Conservation (phyloP, 306 rosid genomes). For the Cucurbita argyrosperma region DNA sequence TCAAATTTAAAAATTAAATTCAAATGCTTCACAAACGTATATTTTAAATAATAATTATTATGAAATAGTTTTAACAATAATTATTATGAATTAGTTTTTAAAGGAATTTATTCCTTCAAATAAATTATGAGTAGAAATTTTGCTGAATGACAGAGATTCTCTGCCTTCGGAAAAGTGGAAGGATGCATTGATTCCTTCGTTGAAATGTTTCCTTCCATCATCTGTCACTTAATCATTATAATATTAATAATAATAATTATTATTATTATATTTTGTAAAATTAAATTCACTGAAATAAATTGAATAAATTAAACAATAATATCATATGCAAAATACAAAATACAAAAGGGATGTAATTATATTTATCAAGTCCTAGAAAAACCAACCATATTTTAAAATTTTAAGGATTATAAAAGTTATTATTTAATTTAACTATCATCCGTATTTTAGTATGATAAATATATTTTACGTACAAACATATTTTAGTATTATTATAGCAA, state of each 20-base stretch:
- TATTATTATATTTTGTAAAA: neutral
- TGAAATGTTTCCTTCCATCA: neutral
- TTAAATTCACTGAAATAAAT: neutral
- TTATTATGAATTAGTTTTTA: neutral
- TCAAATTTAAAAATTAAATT: neutral
- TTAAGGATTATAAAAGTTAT: neutral
- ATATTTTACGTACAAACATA: too few relatives aligned
- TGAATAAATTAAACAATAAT: neutral
- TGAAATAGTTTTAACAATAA: neutral
- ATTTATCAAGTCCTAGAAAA: neutral
- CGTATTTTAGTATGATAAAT: too few relatives aligned
- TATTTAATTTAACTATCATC: neutral
- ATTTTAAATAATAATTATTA: neutral
- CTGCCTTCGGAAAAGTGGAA: neutral
- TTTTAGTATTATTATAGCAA: too few relatives aligned
- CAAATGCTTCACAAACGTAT: neutral
- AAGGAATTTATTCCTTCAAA: neutral
- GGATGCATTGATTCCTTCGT: neutral
- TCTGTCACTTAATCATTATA: neutral
- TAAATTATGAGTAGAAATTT: neutral
- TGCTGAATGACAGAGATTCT: neutral
- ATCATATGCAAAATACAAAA: neutral
- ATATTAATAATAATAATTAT: neutral
- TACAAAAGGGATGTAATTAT: neutral
- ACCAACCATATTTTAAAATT: neutral